These are phyloP conservation scores for Torulaspora indica DNA, from an alignment of 805 yeast species.

Conservation along the genomic window DNA sequence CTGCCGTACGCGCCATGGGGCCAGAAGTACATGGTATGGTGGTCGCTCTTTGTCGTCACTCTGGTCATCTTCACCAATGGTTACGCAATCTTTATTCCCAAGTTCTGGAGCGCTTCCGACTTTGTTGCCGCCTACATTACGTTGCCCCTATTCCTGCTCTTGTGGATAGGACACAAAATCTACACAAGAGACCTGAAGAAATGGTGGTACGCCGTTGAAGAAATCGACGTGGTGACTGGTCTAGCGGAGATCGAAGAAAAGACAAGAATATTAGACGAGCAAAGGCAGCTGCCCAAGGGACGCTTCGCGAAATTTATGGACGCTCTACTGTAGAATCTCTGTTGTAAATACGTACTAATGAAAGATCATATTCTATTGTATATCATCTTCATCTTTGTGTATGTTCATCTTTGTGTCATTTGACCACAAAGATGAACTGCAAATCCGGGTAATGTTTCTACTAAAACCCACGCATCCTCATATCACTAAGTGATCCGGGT, in stretches of 20 bases:
- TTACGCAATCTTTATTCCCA: slow-evolving; percentile 55
- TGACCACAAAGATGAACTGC: too few relatives aligned
- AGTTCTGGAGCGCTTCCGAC: slow-evolving; percentile 47
- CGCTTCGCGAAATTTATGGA: slow-evolving; percentile 22
- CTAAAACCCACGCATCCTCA: too few relatives aligned
- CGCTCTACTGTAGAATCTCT: slow-evolving; percentile 15
- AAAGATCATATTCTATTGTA: neutral
- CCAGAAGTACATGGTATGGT: slow-evolving; percentile 57
- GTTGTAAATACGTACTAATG: too few relatives aligned
- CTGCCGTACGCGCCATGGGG: slow-evolving; percentile 52
- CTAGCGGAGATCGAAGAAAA: slow-evolving; percentile 57
- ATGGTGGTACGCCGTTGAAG: slow-evolving; percentile 49
- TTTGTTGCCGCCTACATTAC: slow-evolving; percentile 73
- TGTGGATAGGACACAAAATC: slow-evolving; percentile 59
- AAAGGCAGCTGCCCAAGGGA: slow-evolving; percentile 22
- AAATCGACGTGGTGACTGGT: slow-evolving; percentile 58
- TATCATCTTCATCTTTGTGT: too few relatives aligned
- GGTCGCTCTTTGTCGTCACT: slow-evolving; percentile 45
- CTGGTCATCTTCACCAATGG: slow-evolving; percentile 68
- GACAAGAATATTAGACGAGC: slow-evolving; percentile 34
- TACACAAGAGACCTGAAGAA: slow-evolving; percentile 38
- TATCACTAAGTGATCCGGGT: too few relatives aligned
- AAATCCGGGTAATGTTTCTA: too few relatives aligned
- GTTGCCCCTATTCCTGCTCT: slow-evolving; percentile 39
- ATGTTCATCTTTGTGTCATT: too few relatives aligned